phyloP scores from a whole-genome alignment of 2,329 filamentous ascomycete species.

The Trichophyton verrucosum region DNA sequence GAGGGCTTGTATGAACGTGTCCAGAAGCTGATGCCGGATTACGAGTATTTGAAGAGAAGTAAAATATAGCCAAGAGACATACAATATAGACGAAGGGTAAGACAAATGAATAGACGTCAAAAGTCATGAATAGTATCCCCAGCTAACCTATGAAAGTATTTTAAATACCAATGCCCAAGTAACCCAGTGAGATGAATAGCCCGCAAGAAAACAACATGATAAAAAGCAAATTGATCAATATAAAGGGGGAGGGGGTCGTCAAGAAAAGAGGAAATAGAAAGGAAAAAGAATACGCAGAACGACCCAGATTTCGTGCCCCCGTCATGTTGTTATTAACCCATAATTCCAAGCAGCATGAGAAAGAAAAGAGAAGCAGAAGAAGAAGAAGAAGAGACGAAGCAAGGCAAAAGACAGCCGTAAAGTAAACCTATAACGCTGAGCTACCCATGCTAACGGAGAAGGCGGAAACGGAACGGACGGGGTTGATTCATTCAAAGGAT shows the following conservation, averaged over 20 bases:
- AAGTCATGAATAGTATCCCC: background rate
- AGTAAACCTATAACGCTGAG: background rate
- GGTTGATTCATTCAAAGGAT: background rate
- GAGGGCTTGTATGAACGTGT: slow-evolving; percentile 18
- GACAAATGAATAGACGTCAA: background rate
- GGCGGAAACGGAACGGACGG: background rate
- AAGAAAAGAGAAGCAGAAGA: background rate
- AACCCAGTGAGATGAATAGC: background rate
- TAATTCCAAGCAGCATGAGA: background rate
- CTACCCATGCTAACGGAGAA: background rate
- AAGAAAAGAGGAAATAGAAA: background rate
- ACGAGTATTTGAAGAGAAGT: slow-evolving; percentile 25
- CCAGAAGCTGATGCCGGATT: slow-evolving; percentile 25
- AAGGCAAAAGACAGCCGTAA: background rate
- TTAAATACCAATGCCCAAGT: slow-evolving; percentile 2
- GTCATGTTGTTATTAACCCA: slow-evolving; percentile 2
- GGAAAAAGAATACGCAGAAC: background rate
- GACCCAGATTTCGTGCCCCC: background rate
- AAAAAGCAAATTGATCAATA: background rate
- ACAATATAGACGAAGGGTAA: background rate
- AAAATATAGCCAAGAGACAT: background rate
- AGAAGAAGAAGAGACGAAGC: background rate
- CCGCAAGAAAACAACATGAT: background rate
- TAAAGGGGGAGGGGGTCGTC: background rate
- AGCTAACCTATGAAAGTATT: background rate